Percentiles rank a stretch among this genome's conserved stretches.
Conservation (phyloP, 495 filamentous ascomycete genomes). For the Hypoxylon cercidicola region DNA sequence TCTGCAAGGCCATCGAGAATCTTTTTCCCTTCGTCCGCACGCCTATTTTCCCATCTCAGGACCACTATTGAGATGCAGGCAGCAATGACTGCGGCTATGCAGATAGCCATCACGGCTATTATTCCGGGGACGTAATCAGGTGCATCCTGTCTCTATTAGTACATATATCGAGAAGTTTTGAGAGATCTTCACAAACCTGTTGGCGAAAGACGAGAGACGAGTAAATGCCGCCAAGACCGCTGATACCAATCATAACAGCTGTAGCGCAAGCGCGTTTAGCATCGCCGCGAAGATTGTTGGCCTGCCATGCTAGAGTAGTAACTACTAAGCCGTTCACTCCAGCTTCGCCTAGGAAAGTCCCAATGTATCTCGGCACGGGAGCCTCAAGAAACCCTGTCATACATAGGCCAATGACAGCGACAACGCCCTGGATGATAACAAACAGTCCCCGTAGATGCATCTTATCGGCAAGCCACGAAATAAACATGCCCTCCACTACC, state of each 20-base stretch:
- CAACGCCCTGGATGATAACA: constrained; percentile 60
- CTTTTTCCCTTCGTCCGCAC: constrained; percentile 45
- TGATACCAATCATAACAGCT: constrained; percentile 44
- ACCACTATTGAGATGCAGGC: constrained; percentile 37
- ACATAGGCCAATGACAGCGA: constrained; percentile 62
- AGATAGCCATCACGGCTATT: constrained; percentile 40
- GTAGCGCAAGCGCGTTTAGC: constrained; percentile 61
- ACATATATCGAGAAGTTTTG: background rate
- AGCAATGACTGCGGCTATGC: constrained; percentile 36
- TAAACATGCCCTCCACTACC: constrained; percentile 54
- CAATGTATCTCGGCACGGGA: constrained; percentile 63
- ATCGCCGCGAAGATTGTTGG: constrained; percentile 72
- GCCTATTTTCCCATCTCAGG: constrained; percentile 45
- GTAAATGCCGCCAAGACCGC: constrained; percentile 68
- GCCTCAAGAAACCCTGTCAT: constrained; percentile 63
- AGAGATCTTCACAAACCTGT: constrained; percentile 40
- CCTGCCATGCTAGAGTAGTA: constrained; percentile 66
- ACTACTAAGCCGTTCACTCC: constrained; percentile 67
- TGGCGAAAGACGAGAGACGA: constrained; percentile 66
- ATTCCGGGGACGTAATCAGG: constrained; percentile 68
- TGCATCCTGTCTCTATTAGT: constrained; percentile 51
- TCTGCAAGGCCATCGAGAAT: constrained; percentile 43
- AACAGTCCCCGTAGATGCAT: constrained; percentile 65
- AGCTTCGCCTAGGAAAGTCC: constrained; percentile 66
- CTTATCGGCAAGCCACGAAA: constrained; percentile 64